Evolutionary conservation across 2,329 filamentous ascomycete species (phyloP), one percentile per base, ranked within the genome.

Genomic region (Xylaria multiplex): DNA sequence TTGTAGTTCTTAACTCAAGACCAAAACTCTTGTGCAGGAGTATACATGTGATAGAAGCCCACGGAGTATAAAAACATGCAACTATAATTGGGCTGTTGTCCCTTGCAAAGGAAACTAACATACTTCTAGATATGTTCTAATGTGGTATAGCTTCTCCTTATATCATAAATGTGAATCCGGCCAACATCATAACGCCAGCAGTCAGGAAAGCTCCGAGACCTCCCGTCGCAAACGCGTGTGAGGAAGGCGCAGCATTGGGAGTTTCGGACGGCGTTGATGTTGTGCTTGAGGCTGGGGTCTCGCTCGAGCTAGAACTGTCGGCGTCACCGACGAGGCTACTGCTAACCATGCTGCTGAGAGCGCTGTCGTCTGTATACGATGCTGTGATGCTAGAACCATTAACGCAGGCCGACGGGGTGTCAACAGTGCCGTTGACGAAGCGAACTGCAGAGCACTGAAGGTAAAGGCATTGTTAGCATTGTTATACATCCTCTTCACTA

Each of bases 361-460:
- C 60, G 11, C 69, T 19, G 68, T 81, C 80, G 7, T 66, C 60
- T 8, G 55, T 65, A 62, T 77, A 80, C 2, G 69, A 68, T 1
- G 71, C 76, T 1, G 72, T 72, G n/a, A 81, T 73, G 52, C 73
- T 69, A 14, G 76, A 77, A 37, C 68, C 74, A 70, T 84, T 84
- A 42, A 67, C 78, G 76, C 82, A 84, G 3, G 66, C 57, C 14
- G 52, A 53, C 1, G 75, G 75, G 3, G 68, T 66, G 16, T 69
- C 68, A 53, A 71, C 75, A 14, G 73, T 73, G 52, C 83, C 83
- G 3, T 76, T 72, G 68, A 89, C 84, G 70, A 88, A 88, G 69
- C 84, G 84, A 69, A 87, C 84, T 40, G 81, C 80, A 48, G 85
- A 77, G 72, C 86, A 88, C 85, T 88, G 40, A 5, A 57, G 19